Percentiles rank a stretch among this genome's conserved stretches.
Evolutionary conservation across 176 grass and related monocot genomes (phyloP).

Genomic region (Triticum turgidum): DNA sequence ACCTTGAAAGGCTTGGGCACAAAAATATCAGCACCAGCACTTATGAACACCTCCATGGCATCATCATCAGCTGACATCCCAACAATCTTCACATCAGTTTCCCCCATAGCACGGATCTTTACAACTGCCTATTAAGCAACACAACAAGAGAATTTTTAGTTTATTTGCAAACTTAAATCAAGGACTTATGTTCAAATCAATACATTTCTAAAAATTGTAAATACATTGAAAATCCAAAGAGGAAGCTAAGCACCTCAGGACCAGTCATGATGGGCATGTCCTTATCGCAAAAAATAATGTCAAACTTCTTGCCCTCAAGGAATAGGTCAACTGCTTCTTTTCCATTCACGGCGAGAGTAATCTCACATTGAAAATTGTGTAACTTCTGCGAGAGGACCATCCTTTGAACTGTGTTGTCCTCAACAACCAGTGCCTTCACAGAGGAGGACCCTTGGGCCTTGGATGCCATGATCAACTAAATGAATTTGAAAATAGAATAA

Average conservation of each 20-base stretch:
- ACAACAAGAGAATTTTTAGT: background rate
- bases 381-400: background rate
- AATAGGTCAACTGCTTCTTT: slow-evolving; percentile 35
- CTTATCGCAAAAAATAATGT: slow-evolving; percentile 29
- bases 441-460: background rate
- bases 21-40: slow-evolving; percentile 19
- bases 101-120: slow-evolving; percentile 33
- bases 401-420: background rate
- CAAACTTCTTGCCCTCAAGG: slow-evolving; percentile 25
- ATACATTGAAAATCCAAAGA: background rate
- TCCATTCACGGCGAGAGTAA: background rate
- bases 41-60: background rate
- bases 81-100: slow-evolving; percentile 26
- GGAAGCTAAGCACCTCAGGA: slow-evolving; percentile 17
- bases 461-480: background rate
- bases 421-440: slow-evolving; percentile 2
- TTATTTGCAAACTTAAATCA: background rate
- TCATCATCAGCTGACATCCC: slow-evolving; percentile 1
- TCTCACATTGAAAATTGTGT: background rate
- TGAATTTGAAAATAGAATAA: background rate
- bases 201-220: background rate
- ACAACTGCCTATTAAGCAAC: background rate
- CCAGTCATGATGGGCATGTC: slow-evolving; percentile 25
- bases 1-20: slow-evolving; percentile 16
- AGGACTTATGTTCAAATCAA: background rate